Conservation (phyloP, 2,329 filamentous ascomycete species). For the Penicillium fuscoglaucum region DNA sequence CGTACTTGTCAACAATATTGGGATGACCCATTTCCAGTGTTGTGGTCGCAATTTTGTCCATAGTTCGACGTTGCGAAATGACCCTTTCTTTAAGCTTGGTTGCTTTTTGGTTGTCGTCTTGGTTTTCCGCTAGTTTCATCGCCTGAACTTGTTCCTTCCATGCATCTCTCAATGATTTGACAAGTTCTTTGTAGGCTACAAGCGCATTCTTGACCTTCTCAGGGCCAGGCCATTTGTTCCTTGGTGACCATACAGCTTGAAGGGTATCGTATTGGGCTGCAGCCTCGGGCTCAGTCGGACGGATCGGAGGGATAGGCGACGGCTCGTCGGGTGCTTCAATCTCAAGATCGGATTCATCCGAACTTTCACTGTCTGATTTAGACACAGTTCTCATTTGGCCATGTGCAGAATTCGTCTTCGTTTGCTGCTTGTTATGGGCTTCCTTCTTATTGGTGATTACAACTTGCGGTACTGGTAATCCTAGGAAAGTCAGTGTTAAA, state of each 20-base stretch:
- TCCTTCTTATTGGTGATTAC: conserved; percentile 21
- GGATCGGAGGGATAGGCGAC: conserved; percentile 55
- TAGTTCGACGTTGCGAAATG: conserved; percentile 56
- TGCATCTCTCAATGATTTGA: conserved; percentile 60
- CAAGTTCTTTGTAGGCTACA: conserved; percentile 59
- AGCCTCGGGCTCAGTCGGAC: conserved; percentile 54
- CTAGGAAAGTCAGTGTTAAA: not conserved
- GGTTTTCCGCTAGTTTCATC: conserved; percentile 59
- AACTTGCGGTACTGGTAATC: conserved; percentile 10
- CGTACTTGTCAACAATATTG: conserved; percentile 53
- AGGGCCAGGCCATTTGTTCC: conserved; percentile 50
- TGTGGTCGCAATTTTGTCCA: conserved; percentile 52
- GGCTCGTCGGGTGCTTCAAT: conserved; percentile 53
- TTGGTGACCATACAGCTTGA: conserved; percentile 61
- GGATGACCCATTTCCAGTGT: conserved; percentile 48
- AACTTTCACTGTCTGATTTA: conserved; percentile 51
- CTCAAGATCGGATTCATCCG: conserved; percentile 53
- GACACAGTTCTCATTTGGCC: conserved; percentile 24
- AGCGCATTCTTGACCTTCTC: conserved; percentile 57
- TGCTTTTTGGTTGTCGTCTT: conserved; percentile 56
- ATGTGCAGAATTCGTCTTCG: conserved; percentile 16
- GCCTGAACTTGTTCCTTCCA: conserved; percentile 61
- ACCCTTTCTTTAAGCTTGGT: conserved; percentile 58
- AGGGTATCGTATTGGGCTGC: conserved; percentile 60
- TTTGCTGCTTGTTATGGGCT: conserved; percentile 25